A percentile compares a stretch with the other conserved stretches of the same genome.
Conservation (phyloP, 1,284 basidiomycete species). For the Malassezia brasiliensis region DNA sequence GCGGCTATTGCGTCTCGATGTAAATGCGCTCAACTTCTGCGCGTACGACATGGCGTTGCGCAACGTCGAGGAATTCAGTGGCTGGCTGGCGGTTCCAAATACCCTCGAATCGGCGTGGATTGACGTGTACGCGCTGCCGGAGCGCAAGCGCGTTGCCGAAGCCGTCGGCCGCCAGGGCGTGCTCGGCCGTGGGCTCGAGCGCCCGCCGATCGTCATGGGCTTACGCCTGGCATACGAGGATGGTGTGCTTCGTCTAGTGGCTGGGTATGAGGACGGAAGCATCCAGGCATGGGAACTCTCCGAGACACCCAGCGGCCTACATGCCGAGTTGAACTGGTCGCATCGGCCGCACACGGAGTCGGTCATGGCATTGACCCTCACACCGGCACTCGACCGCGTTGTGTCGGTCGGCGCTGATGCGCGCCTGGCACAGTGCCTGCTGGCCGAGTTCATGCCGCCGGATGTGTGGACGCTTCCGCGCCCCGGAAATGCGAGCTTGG, state of each 20-base stretch:
- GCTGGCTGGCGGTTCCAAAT: conserved; percentile 9
- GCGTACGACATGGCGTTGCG: conserved; percentile 8
- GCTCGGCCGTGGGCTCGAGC: background rate
- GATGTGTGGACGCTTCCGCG: background rate
- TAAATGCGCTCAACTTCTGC: conserved; percentile 17
- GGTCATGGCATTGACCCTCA: background rate
- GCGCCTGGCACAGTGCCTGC: background rate
- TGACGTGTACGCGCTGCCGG: conserved; percentile 12
- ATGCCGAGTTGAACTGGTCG: conserved; percentile 4
- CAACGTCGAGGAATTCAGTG: background rate
- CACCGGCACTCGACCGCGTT: background rate
- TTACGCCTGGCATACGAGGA: background rate
- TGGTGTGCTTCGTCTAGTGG: background rate
- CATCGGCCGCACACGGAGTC: conserved; percentile 9
- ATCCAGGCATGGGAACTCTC: conserved; percentile 1
- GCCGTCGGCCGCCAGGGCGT: background rate
- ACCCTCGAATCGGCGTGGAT: conserved; percentile 14
- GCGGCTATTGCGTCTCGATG: background rate
- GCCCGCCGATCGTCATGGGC: conserved; percentile 13
- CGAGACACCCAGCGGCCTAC: background rate
- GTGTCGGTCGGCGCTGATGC: conserved; percentile 14
- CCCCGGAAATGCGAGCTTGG: conserved; percentile 14
- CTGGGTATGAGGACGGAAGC: conserved; percentile 12
- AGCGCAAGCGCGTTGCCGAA: conserved; percentile 6
- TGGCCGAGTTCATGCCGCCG: background rate